Base-by-base conservation (phyloP, 1,284 basidiomycete species). In the Heterobasidion parviporum region DNA sequence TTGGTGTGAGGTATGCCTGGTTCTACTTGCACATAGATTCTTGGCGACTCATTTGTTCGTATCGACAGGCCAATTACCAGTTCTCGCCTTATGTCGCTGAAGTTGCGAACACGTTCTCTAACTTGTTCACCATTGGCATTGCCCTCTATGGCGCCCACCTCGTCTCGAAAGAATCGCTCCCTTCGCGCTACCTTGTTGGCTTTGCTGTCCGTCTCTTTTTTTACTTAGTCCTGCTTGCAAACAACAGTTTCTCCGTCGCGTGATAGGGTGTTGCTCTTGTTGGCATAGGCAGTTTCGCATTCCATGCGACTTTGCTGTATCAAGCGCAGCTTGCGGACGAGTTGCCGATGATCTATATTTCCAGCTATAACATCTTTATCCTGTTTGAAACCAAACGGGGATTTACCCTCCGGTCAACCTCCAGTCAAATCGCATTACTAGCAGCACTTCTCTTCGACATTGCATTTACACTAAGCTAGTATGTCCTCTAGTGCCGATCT, bases 71-170 rank as follows among this genome's bases (percentile, higher is more conserved):
- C 44, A 87, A 87, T 63, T 84, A 87, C 67, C 82, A 86, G 67
- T 86, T 86, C 70, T 82, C 82, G 7, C 72, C 77, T 20, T 85
- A 86, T 61, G 74, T 87, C 53, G 84, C 84, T 32, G 85, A 87
- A 65, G 75, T 82, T 64, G 80, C 82, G 9, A 87, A 87, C 66
- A 75, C 80, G 0, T 73, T 84, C 57, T 85, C 83, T 14, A 87
- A 86, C 60, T 44, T 85, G 9, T 73, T 81, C 61, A 80, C 82
- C 0, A 69, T 87, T 15, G 65, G 56, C 1, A 65, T 85, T 16
- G 77, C 82, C 1, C 43, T 78, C 0, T 73, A 72, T 55, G 82
- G 81, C 12, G 74, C 66, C 33, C 58, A 63, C 8, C 65, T 72
- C 34, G 72, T 73, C 4, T 56, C 59, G 6, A 61, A 63, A 6